Evolutionary conservation across 2,329 filamentous ascomycete genomes (phyloP).

Genomic region (Penicillium freii): DNA sequence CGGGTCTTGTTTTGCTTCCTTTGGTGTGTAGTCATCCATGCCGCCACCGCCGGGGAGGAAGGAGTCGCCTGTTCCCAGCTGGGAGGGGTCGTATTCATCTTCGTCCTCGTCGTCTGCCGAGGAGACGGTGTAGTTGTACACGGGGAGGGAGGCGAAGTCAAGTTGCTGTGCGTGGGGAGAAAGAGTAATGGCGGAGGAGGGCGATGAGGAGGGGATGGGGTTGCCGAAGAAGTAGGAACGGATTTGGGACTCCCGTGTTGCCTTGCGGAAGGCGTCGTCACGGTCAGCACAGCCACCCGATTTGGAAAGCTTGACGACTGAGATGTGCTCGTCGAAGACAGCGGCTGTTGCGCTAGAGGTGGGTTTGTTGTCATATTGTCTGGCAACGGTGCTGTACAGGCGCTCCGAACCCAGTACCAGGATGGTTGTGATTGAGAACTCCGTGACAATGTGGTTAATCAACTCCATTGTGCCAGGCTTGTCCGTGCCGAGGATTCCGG

Average conservation of each 20-base stretch:
- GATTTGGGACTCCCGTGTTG: conserved; percentile 71
- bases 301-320: conserved; percentile 75
- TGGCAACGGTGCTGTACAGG: conserved; percentile 70
- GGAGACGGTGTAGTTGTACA: conserved; percentile 69
- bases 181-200: conserved; percentile 63
- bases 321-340: conserved; percentile 63
- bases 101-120: conserved; percentile 51
- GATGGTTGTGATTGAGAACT: conserved; percentile 73
- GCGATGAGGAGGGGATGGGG: conserved; percentile 37
- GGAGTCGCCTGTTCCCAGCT: conserved; percentile 32
- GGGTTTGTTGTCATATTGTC: conserved; percentile 60
- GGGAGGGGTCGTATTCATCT: conserved; percentile 45
- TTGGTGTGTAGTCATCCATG: conserved; percentile 18
- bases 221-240: conserved; percentile 95
- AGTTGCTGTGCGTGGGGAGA: conserved; percentile 86
- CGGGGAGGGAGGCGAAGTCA: conserved; percentile 68
- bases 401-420: conserved; percentile 77
- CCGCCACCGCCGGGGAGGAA: conserved; percentile 38
- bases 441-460: conserved; percentile 74
- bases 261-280: conserved; percentile 70
- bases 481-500: conserved; percentile 65
- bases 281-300: conserved; percentile 81
- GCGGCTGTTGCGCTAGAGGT: conserved; percentile 46
- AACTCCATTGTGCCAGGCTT: conserved; percentile 68
- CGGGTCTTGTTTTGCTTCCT: conserved; percentile 20